Evolutionary conservation across 2,329 filamentous ascomycete genomes (phyloP), one percentile per base, ranked within the genome.

Genomic region (Fusarium avenaceum): DNA sequence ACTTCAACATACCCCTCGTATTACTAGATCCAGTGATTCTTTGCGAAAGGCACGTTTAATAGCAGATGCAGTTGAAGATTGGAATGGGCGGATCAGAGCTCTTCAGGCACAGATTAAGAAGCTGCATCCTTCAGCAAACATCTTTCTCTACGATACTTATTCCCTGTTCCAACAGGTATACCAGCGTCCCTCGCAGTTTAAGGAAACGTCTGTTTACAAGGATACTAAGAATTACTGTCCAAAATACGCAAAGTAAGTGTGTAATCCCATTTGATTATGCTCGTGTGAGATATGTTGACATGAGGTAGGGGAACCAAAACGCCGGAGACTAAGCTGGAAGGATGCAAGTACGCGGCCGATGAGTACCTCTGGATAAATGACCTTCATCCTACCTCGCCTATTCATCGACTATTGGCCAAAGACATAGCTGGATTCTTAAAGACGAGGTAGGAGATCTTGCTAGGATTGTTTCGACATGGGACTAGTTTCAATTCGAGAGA

Each of bases 271-370:
- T 24, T 9, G 4, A 2, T 3, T 9, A n/a, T 13, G 3, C 32
- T 19, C 6, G 3, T n/a, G 17, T 19, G 30, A 38, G 19, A 39
- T 11, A n/a, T 43, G 6, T 20, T 52, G 10, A 52, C 30, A 7
- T 17, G 7, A 10, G 9, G 19, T 11, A 52, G 49, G 14, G 38
- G 38, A 30, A 32, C 49, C 3, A 19, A 20, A 8, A 17, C 19
- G 5, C 38, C 38, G 3, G 24, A 43, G 15, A 13, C 49, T 8
- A 52, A 52, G 24, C 10, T 22, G 15, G 28, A 17, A 14, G 10
- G 17, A 17, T 52, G 49, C 15, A 43, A 52, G 38, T 52, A 52
- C 20, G 49, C 49, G 7, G 49, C 38, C 32, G 13, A 52, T 9
- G 24, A 52, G 11, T 52, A 52, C 19, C 7, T 52, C 3, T 52